Evolutionary conservation across 2,329 filamentous ascomycete species (phyloP).

Genomic region (Aspergillus terreus): DNA sequence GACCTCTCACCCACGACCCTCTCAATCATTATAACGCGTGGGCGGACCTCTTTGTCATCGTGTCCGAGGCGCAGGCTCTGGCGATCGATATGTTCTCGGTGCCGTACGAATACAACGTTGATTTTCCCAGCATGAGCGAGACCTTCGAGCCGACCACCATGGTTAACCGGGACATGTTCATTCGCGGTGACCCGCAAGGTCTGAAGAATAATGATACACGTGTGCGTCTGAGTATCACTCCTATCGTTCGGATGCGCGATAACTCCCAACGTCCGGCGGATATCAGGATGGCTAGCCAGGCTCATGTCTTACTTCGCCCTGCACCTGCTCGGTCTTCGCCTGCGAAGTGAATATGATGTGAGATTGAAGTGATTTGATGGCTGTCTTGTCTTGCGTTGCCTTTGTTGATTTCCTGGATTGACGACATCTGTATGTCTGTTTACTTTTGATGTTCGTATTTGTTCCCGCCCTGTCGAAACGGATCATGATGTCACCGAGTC

Average conservation of each 20-base stretch:
- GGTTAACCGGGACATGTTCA: slow-evolving; percentile 19
- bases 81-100: slow-evolving; percentile 24
- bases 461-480: too few relatives aligned
- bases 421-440: too few relatives aligned
- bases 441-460: too few relatives aligned
- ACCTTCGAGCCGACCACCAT: slow-evolving; percentile 23
- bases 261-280: slow-evolving; percentile 10
- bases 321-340: background rate
- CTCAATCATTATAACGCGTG: slow-evolving; percentile 12
- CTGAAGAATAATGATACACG: slow-evolving; percentile 11
- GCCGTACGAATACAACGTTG: slow-evolving; percentile 23
- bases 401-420: too few relatives aligned
- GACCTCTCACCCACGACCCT: slow-evolving; percentile 18
- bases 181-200: slow-evolving; percentile 10
- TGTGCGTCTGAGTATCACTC: slow-evolving; percentile 21
- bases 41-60: slow-evolving; percentile 19
- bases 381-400: too few relatives aligned
- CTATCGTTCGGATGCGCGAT: slow-evolving; percentile 18
- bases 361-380: too few relatives aligned
- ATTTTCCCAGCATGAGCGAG: slow-evolving; percentile 21
- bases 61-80: slow-evolving; percentile 25
- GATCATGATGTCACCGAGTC: too few relatives aligned
- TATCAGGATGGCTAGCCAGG: slow-evolving; percentile 13
- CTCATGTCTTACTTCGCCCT: slow-evolving; percentile 17
- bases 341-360: background rate